A percentile compares a stretch with the other conserved stretches of the same genome.
These are phyloP conservation scores for Chloromonas sp. DNA, from an alignment of 163 green algal species.

Conservation along the genomic window DNA sequence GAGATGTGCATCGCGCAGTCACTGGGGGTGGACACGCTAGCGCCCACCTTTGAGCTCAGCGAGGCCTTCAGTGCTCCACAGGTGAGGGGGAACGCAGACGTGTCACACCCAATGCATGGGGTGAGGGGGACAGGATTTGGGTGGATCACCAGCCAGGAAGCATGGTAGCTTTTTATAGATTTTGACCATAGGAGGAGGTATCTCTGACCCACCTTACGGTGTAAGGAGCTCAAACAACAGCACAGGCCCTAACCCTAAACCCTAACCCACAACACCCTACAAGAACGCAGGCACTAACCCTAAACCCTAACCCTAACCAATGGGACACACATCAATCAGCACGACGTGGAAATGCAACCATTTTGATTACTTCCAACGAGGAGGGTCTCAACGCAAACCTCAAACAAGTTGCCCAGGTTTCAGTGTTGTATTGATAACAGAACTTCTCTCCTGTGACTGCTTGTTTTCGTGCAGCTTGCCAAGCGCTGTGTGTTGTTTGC, in stretches of 20 bases:
- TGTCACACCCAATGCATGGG: not conserved
- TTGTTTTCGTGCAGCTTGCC: conserved; percentile 48
- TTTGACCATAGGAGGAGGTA: not conserved
- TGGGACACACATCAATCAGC: no score
- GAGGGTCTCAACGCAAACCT: no score
- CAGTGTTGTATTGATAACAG: no score
- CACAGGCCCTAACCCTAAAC: no score
- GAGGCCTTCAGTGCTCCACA: conserved; percentile 61
- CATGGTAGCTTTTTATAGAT: not conserved
- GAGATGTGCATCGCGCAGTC: conserved; percentile 66
- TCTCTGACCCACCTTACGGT: no score
- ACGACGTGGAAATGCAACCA: no score
- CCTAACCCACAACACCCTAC: no score
- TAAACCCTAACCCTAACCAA: no score
- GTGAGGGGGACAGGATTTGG: not conserved
- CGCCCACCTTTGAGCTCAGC: conserved; percentile 68
- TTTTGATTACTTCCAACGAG: no score
- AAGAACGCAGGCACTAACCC: no score
- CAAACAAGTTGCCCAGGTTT: no score
- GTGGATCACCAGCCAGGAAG: not conserved
- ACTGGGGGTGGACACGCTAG: conserved; percentile 79
- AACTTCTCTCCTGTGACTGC: not conserved
- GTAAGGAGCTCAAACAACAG: no score
- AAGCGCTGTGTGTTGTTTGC: conserved; percentile 79
- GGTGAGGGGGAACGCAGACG: not conserved